Percentiles rank a stretch among this genome's conserved stretches.
Conservation (phyloP, 2,329 filamentous ascomycete genomes). For the Arthrobotrys musiformis region DNA sequence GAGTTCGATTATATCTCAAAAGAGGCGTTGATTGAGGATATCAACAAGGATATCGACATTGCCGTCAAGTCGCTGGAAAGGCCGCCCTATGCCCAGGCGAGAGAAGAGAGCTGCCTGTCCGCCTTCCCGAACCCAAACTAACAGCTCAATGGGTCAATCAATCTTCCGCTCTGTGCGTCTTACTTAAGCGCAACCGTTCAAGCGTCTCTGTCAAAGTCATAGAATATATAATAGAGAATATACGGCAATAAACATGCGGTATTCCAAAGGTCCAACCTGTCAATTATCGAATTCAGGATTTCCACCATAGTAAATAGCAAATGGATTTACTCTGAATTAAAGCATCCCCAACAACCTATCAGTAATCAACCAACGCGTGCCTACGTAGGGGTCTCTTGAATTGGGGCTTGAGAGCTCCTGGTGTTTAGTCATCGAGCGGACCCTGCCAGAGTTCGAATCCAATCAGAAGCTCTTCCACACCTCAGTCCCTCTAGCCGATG, state of each 20-base stretch:
- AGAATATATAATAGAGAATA: constrained; percentile 3
- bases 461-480: neutral
- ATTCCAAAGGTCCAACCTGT: neutral
- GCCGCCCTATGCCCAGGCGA: constrained; percentile 65
- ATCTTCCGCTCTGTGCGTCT: neutral
- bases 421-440: constrained; percentile 19
- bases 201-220: neutral
- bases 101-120: constrained; percentile 55
- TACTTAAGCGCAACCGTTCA: no score
- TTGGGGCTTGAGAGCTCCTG: constrained; percentile 15
- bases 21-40: constrained; percentile 87
- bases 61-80: constrained; percentile 77
- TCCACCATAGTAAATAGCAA: no score
- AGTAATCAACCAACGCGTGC: neutral
- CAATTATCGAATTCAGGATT: neutral
- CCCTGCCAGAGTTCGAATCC: neutral
- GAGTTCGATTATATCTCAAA: constrained; percentile 88
- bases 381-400: neutral
- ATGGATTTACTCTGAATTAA: no score
- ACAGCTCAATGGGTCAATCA: neutral
- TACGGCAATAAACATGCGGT: neutral
- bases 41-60: constrained; percentile 86
- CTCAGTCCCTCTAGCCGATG: neutral
- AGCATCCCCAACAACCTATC: neutral
- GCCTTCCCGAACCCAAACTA: constrained; percentile 18